These are phyloP conservation scores for Phallus indusiatus DNA, from an alignment of 768 basidiomycete genomes.

Conservation along the genomic window DNA sequence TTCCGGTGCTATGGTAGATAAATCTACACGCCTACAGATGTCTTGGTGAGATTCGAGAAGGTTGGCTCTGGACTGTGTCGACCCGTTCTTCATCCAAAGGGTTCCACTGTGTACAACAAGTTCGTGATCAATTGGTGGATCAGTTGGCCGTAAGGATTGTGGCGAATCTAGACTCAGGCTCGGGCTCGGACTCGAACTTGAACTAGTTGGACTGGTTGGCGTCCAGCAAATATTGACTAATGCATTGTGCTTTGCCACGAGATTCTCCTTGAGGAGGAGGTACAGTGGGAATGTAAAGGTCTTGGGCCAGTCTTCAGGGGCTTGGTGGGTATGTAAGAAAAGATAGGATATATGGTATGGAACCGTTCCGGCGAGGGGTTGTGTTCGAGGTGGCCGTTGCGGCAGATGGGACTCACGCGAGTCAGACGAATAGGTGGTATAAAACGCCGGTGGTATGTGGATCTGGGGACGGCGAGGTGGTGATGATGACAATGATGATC, in stretches of 20 bases:
- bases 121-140: too few relatives aligned
- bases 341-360: conserved; percentile 44
- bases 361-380: conserved; percentile 38
- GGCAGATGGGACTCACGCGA: neutral
- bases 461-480: too few relatives aligned
- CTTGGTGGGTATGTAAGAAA: conserved; percentile 40
- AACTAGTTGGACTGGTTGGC: conserved; percentile 16
- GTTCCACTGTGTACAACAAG: neutral
- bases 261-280: conserved; percentile 36
- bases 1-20: neutral
- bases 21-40: neutral
- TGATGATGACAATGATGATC: too few relatives aligned
- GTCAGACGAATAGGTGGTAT: too few relatives aligned
- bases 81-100: conserved; percentile 13
- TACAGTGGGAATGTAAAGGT: conserved; percentile 36
- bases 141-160: too few relatives aligned
- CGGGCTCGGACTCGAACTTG: conserved; percentile 8
- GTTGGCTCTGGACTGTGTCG: neutral
- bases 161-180: too few relatives aligned
- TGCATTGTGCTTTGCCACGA: conserved; percentile 36
- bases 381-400: conserved; percentile 1
- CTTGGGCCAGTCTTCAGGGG: conserved; percentile 41
- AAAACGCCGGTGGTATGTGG: too few relatives aligned
- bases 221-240: conserved; percentile 53
- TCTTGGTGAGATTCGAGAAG: conserved; percentile 7